Evolutionary conservation across 2,329 filamentous ascomycete genomes (phyloP).

Genomic region (Raffaelea deltoideospora): DNA sequence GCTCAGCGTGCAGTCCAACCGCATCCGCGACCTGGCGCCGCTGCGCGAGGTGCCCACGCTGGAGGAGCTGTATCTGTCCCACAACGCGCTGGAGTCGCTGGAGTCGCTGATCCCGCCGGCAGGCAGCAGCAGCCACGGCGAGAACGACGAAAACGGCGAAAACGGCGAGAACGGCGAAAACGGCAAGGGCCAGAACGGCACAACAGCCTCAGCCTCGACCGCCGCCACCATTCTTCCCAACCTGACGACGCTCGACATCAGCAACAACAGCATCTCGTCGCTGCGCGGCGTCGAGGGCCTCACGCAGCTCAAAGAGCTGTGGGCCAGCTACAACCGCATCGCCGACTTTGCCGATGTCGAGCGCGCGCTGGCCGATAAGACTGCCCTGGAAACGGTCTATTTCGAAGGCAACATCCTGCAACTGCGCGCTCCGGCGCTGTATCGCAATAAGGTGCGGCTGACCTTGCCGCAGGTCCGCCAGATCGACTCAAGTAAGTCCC

Average conservation of each 20-base stretch:
- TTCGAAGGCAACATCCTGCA: constrained; percentile 93
- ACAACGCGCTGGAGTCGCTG: constrained; percentile 75
- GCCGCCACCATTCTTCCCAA: constrained; percentile 17
- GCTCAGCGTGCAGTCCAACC: constrained; percentile 89
- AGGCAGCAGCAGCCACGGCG: no score
- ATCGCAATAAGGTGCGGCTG: constrained; percentile 84
- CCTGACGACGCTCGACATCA: constrained; percentile 73
- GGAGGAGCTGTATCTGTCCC: constrained; percentile 79
- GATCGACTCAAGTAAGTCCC: constrained; percentile 86
- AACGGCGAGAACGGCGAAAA: neutral
- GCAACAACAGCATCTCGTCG: constrained; percentile 68
- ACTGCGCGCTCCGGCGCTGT: constrained; percentile 61
- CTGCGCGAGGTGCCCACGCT: constrained; percentile 37
- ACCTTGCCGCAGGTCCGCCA: constrained; percentile 78
- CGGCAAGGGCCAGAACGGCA: neutral
- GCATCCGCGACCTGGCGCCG: constrained; percentile 63
- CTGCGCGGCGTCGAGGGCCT: constrained; percentile 58
- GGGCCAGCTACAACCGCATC: constrained; percentile 83
- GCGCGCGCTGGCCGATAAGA: constrained; percentile 59
- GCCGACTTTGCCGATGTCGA: constrained; percentile 72
- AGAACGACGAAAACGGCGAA: neutral
- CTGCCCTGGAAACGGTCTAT: constrained; percentile 75
- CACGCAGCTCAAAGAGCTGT: constrained; percentile 68
- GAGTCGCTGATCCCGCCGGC: constrained; percentile 49
- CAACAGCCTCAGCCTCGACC: neutral